phyloP scores from a whole-genome alignment of 2,329 filamentous ascomycete genomes.

The Fonsecaea multimorphosa region DNA sequence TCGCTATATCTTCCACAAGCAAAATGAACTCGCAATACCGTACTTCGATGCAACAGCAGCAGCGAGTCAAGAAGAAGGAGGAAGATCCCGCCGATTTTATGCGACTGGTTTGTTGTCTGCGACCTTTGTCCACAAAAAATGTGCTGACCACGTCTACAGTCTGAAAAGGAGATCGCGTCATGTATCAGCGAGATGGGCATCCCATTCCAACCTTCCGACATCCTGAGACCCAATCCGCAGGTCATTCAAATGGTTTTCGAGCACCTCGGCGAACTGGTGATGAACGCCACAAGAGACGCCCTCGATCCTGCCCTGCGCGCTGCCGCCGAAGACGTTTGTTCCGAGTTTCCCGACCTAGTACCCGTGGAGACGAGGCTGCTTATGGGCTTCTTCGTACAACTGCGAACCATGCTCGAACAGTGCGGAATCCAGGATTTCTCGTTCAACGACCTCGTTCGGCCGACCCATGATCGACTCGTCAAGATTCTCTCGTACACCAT shows the following conservation, averaged over 20 bases:
- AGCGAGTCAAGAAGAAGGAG: conserved; percentile 60
- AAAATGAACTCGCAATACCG: conserved; percentile 61
- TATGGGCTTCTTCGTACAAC: conserved; percentile 90
- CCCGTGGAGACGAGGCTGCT: conserved; percentile 88
- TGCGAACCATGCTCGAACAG: conserved; percentile 78
- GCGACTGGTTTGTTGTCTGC: conserved; percentile 55
- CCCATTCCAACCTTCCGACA: conserved; percentile 80
- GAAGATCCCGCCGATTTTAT: conserved; percentile 64
- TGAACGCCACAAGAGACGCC: conserved; percentile 90
- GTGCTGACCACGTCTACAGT: conserved; percentile 55
- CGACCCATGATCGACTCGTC: conserved; percentile 85
- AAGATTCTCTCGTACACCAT: conserved; percentile 98
- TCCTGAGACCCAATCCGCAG: conserved; percentile 90
- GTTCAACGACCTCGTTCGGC: conserved; percentile 88
- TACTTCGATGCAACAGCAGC: conserved; percentile 51
- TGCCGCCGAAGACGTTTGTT: conserved; percentile 81
- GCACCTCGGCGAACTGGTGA: conserved; percentile 92
- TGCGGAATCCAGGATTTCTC: conserved; percentile 94
- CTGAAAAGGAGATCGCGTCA: conserved; percentile 82
- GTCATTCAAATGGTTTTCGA: conserved; percentile 98
- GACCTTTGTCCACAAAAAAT: conserved; percentile 26
- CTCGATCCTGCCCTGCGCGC: conserved; percentile 95
- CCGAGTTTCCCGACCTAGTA: conserved; percentile 81
- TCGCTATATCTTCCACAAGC: conserved; percentile 41
- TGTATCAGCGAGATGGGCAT: conserved; percentile 98